Evolutionary conservation across 2,329 filamentous ascomycete genomes (phyloP).

Genomic region (Cladosporium halotolerans): DNA sequence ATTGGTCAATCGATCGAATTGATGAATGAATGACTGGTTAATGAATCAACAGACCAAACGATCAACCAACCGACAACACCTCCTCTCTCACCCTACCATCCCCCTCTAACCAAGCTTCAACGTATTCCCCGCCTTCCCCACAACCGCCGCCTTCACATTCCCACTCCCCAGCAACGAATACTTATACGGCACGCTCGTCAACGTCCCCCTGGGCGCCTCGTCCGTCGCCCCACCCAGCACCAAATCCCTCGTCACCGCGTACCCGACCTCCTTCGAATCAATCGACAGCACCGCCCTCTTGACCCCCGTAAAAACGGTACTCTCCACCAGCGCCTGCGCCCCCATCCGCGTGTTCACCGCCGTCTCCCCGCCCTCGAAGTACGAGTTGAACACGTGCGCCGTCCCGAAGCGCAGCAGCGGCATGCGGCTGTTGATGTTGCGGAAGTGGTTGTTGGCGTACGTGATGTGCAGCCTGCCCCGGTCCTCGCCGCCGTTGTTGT

Average conservation of each 20-base stretch:
- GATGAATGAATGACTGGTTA: no score
- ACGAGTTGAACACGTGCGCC: conserved; percentile 55
- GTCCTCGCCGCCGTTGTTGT: conserved; percentile 54
- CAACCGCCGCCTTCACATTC: conserved; percentile 34
- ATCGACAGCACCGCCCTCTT: conserved; percentile 32
- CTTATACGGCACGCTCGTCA: conserved; percentile 32
- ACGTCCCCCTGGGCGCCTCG: conserved; percentile 28
- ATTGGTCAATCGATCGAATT: no score
- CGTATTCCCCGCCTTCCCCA: conserved; percentile 36
- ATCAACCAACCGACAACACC: not conserved
- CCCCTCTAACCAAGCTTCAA: conserved; percentile 25
- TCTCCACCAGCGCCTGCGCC: conserved; percentile 40
- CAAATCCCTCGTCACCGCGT: conserved; percentile 33
- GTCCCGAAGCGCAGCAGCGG: conserved; percentile 62
- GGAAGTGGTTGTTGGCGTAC: conserved; percentile 61
- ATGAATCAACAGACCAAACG: no score
- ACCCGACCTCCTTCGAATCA: conserved; percentile 29
- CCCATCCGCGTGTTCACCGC: conserved; percentile 39
- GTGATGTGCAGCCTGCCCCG: conserved; percentile 57
- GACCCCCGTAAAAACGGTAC: conserved; percentile 31
- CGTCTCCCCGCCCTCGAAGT: conserved; percentile 35
- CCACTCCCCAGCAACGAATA: conserved; percentile 28
- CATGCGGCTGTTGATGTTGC: conserved; percentile 57
- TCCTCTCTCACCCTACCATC: not conserved
- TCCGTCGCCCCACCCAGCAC: conserved; percentile 32